A percentile compares a stretch with the other conserved stretches of the same genome.
phyloP scores from a whole-genome alignment of 495 filamentous ascomycete species.

The Talaromyces ruber region DNA sequence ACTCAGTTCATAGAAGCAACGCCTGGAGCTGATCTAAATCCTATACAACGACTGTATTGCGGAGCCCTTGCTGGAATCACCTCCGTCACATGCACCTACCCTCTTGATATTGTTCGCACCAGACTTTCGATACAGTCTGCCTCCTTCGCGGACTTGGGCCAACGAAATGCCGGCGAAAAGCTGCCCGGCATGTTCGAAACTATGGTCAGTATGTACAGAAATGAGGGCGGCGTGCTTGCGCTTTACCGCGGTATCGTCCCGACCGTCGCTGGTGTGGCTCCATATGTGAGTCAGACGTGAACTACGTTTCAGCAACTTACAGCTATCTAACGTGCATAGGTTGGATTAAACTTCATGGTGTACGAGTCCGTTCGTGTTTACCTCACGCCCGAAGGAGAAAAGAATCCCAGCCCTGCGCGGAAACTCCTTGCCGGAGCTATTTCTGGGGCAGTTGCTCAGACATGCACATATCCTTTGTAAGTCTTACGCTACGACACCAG shows the following conservation, averaged over 20 bases:
- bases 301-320: background rate
- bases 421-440: constrained; percentile 86
- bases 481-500: constrained; percentile 18
- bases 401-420: constrained; percentile 67
- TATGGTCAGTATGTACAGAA: constrained; percentile 76
- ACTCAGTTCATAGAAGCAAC: constrained; percentile 65
- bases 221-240: constrained; percentile 74
- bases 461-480: constrained; percentile 96
- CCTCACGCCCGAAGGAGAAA: constrained; percentile 79
- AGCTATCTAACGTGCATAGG: constrained; percentile 38
- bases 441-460: constrained; percentile 93
- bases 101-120: constrained; percentile 93
- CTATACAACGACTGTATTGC: constrained; percentile 65
- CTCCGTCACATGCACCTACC: constrained; percentile 73
- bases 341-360: constrained; percentile 96
- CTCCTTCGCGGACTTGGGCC: constrained; percentile 70
- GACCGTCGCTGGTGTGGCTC: constrained; percentile 90
- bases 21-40: constrained; percentile 57
- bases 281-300: constrained; percentile 57
- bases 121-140: constrained; percentile 93
- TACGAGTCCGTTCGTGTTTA: constrained; percentile 83
- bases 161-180: constrained; percentile 36
- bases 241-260: constrained; percentile 90
- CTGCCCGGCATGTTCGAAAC: constrained; percentile 91
- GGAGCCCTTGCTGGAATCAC: constrained; percentile 90